Evolutionary conservation across 1,284 basidiomycete species (phyloP).

Genomic region (Agroathelia rolfsii): DNA sequence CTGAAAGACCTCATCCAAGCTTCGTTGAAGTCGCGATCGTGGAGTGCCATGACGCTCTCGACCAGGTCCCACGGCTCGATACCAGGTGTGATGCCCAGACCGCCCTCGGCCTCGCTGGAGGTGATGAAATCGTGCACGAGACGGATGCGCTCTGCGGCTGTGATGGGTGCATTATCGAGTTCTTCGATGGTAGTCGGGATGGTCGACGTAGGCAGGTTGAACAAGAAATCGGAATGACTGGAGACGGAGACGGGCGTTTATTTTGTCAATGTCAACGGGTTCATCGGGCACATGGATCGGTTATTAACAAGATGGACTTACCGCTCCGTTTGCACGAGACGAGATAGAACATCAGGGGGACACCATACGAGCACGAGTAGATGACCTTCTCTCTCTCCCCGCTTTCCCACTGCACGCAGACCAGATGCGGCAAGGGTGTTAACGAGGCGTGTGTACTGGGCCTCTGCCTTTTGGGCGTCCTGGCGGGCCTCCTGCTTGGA

Average conservation of each 20-base stretch:
- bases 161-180: conserved; percentile 35
- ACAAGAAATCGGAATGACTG: conserved; percentile 55
- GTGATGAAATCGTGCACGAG: conserved; percentile 72
- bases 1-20: conserved; percentile 61
- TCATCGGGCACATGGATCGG: not conserved
- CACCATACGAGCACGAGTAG: conserved; percentile 77
- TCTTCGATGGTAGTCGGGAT: conserved; percentile 31
- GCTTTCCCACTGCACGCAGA: conserved; percentile 59
- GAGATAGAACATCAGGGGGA: conserved; percentile 48
- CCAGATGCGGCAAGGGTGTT: conserved; percentile 50
- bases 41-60: conserved; percentile 73
- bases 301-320: conserved; percentile 28
- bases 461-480: conserved; percentile 51
- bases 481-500: conserved; percentile 54
- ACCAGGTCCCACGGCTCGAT: conserved; percentile 69
- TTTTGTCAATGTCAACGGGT: not conserved
- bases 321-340: conserved; percentile 69
- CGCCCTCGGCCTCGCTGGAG: conserved; percentile 58
- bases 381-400: conserved; percentile 68
- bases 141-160: conserved; percentile 69
- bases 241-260: conserved; percentile 13
- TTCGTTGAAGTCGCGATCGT: conserved; percentile 75
- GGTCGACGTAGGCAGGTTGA: conserved; percentile 47
- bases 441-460: conserved; percentile 60
- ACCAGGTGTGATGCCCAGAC: conserved; percentile 69